phyloP scores from a whole-genome alignment of 1,284 basidiomycete species.

The Serendipita sp. region DNA sequence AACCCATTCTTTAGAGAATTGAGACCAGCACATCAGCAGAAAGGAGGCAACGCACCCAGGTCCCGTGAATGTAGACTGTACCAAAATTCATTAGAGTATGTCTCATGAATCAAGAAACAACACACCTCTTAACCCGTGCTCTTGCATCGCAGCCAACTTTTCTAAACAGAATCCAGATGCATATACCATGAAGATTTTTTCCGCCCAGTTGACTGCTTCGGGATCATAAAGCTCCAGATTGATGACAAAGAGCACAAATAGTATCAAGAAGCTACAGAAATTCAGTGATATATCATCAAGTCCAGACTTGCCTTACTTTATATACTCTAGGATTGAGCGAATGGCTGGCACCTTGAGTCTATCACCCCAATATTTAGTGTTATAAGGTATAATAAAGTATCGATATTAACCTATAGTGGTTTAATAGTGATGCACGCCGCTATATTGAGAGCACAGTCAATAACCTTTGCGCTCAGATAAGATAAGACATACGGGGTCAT shows the following conservation, averaged over 20 bases:
- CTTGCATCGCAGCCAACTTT: conserved; percentile 63
- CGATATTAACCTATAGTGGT: conserved; percentile 66
- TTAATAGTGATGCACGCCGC: conserved; percentile 77
- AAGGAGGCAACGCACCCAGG: conserved; percentile 40
- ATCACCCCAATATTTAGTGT: conserved; percentile 8
- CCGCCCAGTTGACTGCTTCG: conserved; percentile 46
- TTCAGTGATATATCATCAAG: conserved; percentile 6
- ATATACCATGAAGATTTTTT: conserved; percentile 70
- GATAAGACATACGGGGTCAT: conserved; percentile 54
- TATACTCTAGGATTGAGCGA: conserved; percentile 77
- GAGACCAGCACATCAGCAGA: neutral
- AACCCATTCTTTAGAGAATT: conserved; percentile 61
- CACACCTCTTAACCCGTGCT: conserved; percentile 73
- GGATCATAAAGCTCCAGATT: conserved; percentile 61
- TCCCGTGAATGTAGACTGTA: conserved; percentile 65
- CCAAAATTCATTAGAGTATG: conserved; percentile 7
- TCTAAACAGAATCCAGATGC: conserved; percentile 77
- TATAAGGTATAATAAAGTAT: neutral
- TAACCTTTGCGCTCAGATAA: neutral
- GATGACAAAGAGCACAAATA: conserved; percentile 74
- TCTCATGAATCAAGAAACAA: conserved; percentile 9
- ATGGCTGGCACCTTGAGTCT: conserved; percentile 88
- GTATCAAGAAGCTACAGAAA: conserved; percentile 53
- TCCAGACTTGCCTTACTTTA: conserved; percentile 37
- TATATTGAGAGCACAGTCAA: neutral